These are phyloP conservation scores for Omphalea diandra DNA, from an alignment of 441 rosid species.

Conservation along the genomic window DNA sequence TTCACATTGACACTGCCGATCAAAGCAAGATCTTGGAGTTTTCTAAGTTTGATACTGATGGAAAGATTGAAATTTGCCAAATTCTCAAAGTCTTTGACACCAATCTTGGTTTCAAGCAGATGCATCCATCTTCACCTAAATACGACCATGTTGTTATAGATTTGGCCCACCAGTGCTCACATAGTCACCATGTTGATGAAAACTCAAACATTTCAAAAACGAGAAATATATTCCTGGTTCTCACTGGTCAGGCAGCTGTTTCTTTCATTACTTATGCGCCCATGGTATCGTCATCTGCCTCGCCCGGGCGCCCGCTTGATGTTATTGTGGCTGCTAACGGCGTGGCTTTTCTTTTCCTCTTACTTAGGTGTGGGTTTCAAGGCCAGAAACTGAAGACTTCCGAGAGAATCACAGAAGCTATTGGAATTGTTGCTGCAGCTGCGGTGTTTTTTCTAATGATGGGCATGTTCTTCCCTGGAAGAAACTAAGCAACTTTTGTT, in stretches of 20 bases:
- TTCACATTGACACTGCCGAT: too few species aligned
- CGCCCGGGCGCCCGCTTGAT: not conserved
- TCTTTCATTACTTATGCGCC: not conserved
- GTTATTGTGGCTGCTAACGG: not conserved
- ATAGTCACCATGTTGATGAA: not conserved
- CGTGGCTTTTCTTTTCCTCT: not conserved
- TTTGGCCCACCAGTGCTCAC: not conserved
- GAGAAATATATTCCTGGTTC: not conserved
- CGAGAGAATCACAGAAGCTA: not conserved
- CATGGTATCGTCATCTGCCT: too few species aligned
- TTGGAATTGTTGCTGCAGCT: not conserved
- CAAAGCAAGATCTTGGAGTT: too few species aligned
- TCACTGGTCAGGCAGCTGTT: not conserved
- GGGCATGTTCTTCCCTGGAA: not conserved
- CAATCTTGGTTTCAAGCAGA: too few species aligned
- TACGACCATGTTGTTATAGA: not conserved
- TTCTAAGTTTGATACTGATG: too few species aligned
- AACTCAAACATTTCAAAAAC: not conserved
- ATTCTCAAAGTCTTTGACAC: too few species aligned
- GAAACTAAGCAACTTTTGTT: too few species aligned
- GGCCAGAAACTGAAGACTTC: not conserved
- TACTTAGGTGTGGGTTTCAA: not conserved
- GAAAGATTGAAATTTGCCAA: too few species aligned
- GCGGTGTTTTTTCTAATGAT: conserved; percentile 1
- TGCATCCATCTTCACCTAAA: too few species aligned